These are phyloP conservation scores for Scytalidium lignicola DNA, from an alignment of 2,329 filamentous ascomycete genomes.

Conservation along the genomic window DNA sequence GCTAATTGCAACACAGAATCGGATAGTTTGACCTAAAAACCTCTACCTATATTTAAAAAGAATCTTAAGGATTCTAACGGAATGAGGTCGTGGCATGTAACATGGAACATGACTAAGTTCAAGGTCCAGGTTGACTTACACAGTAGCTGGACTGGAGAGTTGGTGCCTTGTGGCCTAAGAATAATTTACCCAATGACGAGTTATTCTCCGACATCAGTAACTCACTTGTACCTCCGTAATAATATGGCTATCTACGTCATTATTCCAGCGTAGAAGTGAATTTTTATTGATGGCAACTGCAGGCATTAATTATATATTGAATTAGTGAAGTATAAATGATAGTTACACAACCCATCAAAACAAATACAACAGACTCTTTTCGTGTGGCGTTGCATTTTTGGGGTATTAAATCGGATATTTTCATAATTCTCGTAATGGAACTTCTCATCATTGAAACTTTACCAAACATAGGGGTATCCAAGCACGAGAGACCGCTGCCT, in stretches of 20 bases:
- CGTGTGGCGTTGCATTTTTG: no score
- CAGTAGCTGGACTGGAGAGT: no score
- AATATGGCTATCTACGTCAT: no score
- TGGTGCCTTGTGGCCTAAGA: neutral
- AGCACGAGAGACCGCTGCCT: neutral
- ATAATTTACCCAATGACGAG: neutral
- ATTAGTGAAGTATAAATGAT: no score
- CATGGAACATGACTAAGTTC: neutral
- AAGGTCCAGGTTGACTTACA: neutral
- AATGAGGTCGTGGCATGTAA: no score
- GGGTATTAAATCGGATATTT: no score
- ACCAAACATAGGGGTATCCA: slow-evolving; percentile 3
- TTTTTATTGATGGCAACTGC: no score
- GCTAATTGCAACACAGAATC: neutral
- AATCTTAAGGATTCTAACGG: no score
- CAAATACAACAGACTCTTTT: no score
- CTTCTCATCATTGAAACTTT: neutral
- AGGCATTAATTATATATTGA: no score
- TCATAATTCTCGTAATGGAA: neutral
- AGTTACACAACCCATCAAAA: no score
- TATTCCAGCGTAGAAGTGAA: no score
- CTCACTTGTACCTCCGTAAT: slow-evolving; percentile 11
- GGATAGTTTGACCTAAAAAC: neutral
- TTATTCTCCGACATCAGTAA: neutral
- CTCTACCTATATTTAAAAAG: neutral